A percentile compares a stretch with the other conserved stretches of the same genome.
These are phyloP conservation scores for Oenanthe javanica DNA, from an alignment of 140 eudicot species.

Conservation along the genomic window DNA sequence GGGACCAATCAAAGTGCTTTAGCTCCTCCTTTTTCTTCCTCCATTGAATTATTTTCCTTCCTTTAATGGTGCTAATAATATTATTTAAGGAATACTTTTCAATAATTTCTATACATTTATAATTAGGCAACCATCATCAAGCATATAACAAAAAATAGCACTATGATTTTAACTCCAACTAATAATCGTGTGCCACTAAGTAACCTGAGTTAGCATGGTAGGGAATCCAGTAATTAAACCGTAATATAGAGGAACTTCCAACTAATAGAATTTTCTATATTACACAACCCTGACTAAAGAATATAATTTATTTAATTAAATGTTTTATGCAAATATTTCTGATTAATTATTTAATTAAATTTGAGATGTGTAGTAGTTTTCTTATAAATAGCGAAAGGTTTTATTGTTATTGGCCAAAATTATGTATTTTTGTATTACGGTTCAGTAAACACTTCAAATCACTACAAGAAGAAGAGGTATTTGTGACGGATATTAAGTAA, in stretches of 20 bases:
- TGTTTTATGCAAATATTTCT: too few relatives aligned
- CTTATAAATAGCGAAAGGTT: too few relatives aligned
- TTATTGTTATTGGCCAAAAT: too few relatives aligned
- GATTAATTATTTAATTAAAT: too few relatives aligned
- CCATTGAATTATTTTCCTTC: constrained; percentile 46
- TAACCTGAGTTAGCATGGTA: background rate
- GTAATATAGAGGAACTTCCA: background rate
- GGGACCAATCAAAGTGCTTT: constrained; percentile 83
- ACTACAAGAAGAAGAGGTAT: too few relatives aligned
- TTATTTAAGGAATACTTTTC: constrained; percentile 23
- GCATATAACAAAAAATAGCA: background rate
- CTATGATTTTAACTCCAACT: background rate
- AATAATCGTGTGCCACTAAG: background rate
- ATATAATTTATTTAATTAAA: too few relatives aligned
- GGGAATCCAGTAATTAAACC: background rate
- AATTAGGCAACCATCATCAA: background rate
- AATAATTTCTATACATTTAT: constrained; percentile 1
- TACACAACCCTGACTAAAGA: background rate
- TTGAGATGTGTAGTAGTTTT: too few relatives aligned
- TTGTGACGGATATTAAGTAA: too few relatives aligned
- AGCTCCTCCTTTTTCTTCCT: constrained; percentile 43
- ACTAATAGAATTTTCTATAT: background rate
- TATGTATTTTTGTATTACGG: too few relatives aligned
- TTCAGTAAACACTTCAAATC: too few relatives aligned
- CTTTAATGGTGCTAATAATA: constrained; percentile 51